Evolutionary conservation across 306 rosid species (phyloP).

Genomic region (Hippophae rhamnoides): DNA sequence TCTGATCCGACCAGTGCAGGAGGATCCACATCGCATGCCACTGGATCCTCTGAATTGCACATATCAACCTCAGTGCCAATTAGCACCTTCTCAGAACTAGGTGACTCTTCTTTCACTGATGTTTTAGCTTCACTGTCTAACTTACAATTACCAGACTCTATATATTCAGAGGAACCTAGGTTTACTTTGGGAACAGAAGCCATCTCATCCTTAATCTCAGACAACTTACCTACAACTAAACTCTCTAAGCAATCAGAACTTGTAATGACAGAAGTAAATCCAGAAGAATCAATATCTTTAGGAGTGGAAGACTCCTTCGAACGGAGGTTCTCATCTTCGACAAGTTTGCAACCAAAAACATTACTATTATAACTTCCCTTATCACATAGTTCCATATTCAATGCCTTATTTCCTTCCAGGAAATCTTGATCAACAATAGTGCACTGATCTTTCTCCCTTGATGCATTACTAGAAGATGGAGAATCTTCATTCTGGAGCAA

Average conservation of each 20-base stretch:
- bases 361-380: no score
- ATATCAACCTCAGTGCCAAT: conserved; percentile 24
- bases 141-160: conserved; percentile 38
- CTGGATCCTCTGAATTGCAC: conserved; percentile 35
- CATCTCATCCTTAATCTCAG: conserved; percentile 29
- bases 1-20: conserved; percentile 30
- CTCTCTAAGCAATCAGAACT: conserved; percentile 42
- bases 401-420: conserved; percentile 25
- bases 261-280: conserved; percentile 32
- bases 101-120: conserved; percentile 18
- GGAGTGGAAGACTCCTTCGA: conserved; percentile 31
- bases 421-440: conserved; percentile 22
- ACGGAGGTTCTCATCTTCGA: conserved; percentile 17
- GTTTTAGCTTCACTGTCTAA: conserved; percentile 35
- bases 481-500: conserved; percentile 52
- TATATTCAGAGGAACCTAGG: conserved; percentile 31
- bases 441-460: conserved; percentile 29
- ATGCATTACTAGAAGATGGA: conserved; percentile 28
- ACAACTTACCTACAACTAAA: conserved; percentile 33
- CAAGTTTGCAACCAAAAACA: no score
- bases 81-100: conserved; percentile 28
- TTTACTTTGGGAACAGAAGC: conserved; percentile 32
- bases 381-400: conserved; percentile 39
- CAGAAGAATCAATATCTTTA: conserved; percentile 37
- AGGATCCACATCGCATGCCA: conserved; percentile 37